Percentiles rank a stretch among this genome's conserved stretches.
These are phyloP conservation scores for Lachnellula arida DNA, from an alignment of 2,329 filamentous ascomycete genomes.

Conservation along the genomic window DNA sequence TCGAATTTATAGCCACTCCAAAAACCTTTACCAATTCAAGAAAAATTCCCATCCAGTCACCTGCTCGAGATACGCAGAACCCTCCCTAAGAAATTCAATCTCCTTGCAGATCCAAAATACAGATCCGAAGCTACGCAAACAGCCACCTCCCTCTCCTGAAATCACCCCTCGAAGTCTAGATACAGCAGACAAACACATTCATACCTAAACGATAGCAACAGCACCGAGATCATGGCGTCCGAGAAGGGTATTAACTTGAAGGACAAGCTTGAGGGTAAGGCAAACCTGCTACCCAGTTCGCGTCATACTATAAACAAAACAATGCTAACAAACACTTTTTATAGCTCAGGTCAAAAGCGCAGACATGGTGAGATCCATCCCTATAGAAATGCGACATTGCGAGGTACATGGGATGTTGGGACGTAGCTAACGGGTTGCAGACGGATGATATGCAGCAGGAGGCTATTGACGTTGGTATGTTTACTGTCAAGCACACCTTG, in stretches of 20 bases:
- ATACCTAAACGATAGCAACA: background rate
- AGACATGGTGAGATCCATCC: constrained; percentile 72
- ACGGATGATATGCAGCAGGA: constrained; percentile 97
- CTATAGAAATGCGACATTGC: background rate
- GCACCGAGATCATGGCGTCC: constrained; percentile 20
- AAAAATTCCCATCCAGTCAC: no score
- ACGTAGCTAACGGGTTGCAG: constrained; percentile 44
- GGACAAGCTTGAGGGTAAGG: constrained; percentile 32
- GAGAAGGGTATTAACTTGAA: constrained; percentile 23
- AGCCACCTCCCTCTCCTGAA: background rate
- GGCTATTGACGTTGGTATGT: constrained; percentile 90
- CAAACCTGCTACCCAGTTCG: background rate
- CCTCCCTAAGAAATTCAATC: no score
- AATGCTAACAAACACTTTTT: constrained; percentile 12
- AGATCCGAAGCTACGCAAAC: background rate
- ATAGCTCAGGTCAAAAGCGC: constrained; percentile 94
- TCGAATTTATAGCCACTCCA: no score
- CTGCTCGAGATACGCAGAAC: no score
- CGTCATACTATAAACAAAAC: background rate
- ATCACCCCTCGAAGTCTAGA: background rate
- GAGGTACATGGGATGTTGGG: background rate
- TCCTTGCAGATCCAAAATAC: background rate
- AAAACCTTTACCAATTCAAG: no score
- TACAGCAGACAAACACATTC: background rate
- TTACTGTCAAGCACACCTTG: background rate